Base-by-base conservation (phyloP, 1,284 basidiomycete genomes). In the Ustanciosporium gigantosporum region DNA sequence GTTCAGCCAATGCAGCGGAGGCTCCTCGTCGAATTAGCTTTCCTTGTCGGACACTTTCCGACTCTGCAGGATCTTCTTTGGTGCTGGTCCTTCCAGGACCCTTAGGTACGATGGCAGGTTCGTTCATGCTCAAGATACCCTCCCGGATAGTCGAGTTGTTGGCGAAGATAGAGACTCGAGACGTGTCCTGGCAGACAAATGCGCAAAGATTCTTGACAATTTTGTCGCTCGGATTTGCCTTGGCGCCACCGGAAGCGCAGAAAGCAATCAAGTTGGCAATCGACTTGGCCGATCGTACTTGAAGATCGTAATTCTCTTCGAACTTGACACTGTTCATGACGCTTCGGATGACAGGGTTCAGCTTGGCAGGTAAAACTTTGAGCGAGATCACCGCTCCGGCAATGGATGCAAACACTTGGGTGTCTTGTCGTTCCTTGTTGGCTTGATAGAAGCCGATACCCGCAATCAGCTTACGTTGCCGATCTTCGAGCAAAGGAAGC, bases 151-250 rank as follows among this genome's bases (percentile, higher is more conserved):
- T 82, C 46, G 85, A 84, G 6, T 82, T 81, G 73, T 83, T 83
- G 5, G 86, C 82, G 77, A 97, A 98, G 2, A 94, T 88, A 1
- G 94, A 92, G 0, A 93, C 96, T 47, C 88, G 84, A 22, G 88
- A 85, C 13, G 85, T 83, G 77, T 99, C 95, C 46, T 77, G 75
- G 79, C 94, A 98, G 5, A 98, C 82, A 80, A 98, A 98, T 0
- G 91, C 93, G 80, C 91, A 94, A 4, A 98, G 84, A 76, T 99
- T 99, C 81, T 92, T 92, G 69, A 98, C 86, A 46, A 99, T 92
- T 82, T 99, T 99, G 72, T 93, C 90, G 83, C 88, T 68, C 81
- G 84, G 84, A 50, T 83, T 83, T 44, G 80, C 73, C 36, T 60
- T 61, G 68, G 70, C 86, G 79, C 70, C 86, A 79, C 81, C 87